A percentile compares a stretch with the other conserved stretches of the same genome.
Evolutionary conservation across 371 early-diverging fungal species (phyloP).

Genomic region (Blyttiomyces sp.): DNA sequence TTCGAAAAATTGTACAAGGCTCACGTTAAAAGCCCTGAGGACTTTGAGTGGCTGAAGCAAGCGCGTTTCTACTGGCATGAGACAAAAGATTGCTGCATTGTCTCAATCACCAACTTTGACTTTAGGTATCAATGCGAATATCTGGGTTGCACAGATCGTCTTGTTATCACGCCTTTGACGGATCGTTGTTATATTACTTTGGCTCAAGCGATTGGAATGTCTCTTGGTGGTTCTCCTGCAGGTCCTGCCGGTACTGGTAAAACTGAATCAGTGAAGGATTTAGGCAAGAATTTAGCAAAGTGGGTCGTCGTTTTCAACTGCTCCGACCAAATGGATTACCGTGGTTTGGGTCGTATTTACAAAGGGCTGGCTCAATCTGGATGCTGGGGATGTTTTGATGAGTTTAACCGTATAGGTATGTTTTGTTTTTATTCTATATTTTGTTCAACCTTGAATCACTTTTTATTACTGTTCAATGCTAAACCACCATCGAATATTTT

Average conservation of each 20-base stretch:
- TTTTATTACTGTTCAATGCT: too few species aligned
- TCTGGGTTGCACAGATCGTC: slow-evolving; percentile 59
- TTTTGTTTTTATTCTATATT: not conserved
- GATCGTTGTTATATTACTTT: slow-evolving; percentile 61
- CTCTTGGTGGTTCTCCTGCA: slow-evolving; percentile 59
- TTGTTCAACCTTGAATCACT: too few species aligned
- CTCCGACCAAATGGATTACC: slow-evolving; percentile 65
- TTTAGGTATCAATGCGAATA: slow-evolving; percentile 64
- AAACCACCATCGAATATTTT: too few species aligned
- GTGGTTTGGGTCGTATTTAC: slow-evolving; percentile 63
- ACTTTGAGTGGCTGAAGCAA: slow-evolving; percentile 65
- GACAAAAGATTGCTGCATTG: slow-evolving; percentile 63
- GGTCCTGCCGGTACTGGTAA: slow-evolving; percentile 62
- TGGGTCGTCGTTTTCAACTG: slow-evolving; percentile 71
- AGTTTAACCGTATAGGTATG: slow-evolving; percentile 65
- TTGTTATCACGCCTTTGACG: slow-evolving; percentile 65
- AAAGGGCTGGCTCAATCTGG: slow-evolving; percentile 61
- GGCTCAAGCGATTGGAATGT: slow-evolving; percentile 67
- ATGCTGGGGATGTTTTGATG: slow-evolving; percentile 67
- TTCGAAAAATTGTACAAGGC: slow-evolving; percentile 59
- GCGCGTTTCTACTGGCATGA: slow-evolving; percentile 65
- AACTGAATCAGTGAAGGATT: slow-evolving; percentile 65
- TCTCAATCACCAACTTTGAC: slow-evolving; percentile 64
- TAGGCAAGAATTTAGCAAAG: slow-evolving; percentile 61
- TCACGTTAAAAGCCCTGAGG: slow-evolving; percentile 54